These are phyloP conservation scores for Geranium incanum DNA, from an alignment of 441 rosid species.

Conservation along the genomic window DNA sequence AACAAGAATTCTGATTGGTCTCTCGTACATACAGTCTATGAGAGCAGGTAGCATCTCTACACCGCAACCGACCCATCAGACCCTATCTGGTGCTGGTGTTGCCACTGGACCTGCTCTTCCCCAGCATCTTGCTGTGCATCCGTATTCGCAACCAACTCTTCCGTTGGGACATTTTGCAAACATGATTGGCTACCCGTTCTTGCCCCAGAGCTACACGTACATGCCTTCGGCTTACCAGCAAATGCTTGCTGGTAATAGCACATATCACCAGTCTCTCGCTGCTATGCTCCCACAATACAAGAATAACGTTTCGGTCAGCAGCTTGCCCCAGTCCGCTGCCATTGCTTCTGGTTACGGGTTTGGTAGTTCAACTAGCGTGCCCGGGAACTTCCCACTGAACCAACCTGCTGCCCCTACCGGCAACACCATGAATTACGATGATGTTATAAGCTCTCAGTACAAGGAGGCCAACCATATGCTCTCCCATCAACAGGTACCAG, in stretches of 20 bases:
- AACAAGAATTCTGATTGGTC: constrained; percentile 17
- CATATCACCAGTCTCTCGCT: constrained; percentile 84
- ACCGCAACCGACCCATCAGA: constrained; percentile 58
- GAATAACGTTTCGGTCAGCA: constrained; percentile 61
- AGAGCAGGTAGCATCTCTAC: constrained; percentile 56
- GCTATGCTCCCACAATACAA: constrained; percentile 85
- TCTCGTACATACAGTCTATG: constrained; percentile 36
- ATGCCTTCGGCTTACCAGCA: constrained; percentile 96
- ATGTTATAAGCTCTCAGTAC: constrained; percentile 74
- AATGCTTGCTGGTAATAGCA: constrained; percentile 64
- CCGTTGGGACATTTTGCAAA: constrained; percentile 79
- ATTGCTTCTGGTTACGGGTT: constrained; percentile 83
- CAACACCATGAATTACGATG: constrained; percentile 60
- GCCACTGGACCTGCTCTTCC: constrained; percentile 80
- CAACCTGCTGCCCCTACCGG: constrained; percentile 62
- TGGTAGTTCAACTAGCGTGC: constrained; percentile 52
- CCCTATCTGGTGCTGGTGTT: constrained; percentile 44
- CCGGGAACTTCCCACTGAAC: constrained; percentile 50
- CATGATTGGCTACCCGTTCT: constrained; percentile 77
- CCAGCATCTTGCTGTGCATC: constrained; percentile 85
- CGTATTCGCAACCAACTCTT: constrained; percentile 79
- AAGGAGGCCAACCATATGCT: constrained; percentile 66
- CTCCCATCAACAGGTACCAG: constrained; percentile 73
- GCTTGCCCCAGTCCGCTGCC: constrained; percentile 17
- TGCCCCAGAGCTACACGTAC: constrained; percentile 86